Percentiles rank a stretch among this genome's conserved stretches.
Evolutionary conservation across 108 stramenopile genomes (phyloP).

Genomic region (Nannochloropsis gaditana): DNA sequence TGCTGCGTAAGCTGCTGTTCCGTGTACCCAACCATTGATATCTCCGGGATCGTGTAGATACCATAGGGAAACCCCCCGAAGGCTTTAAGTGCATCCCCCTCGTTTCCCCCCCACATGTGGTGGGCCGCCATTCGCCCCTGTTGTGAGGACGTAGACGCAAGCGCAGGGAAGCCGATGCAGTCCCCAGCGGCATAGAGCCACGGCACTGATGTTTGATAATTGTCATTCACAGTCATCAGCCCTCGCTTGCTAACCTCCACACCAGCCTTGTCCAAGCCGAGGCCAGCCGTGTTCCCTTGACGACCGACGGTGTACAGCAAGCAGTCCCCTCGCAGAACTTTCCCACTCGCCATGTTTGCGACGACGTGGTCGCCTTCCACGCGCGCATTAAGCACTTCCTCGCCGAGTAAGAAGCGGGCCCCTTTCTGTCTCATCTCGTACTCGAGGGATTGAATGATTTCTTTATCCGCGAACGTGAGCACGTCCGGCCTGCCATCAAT

Average conservation of each 20-base stretch:
- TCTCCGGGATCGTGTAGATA: conserved; percentile 21
- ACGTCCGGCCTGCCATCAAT: conserved; percentile 33
- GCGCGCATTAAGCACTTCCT: conserved; percentile 21
- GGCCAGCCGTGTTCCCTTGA: neutral
- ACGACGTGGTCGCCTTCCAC: conserved; percentile 25
- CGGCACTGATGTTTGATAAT: conserved; percentile 39
- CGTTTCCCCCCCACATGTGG: conserved; percentile 41
- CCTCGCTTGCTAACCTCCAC: conserved; percentile 37
- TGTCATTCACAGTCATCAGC: conserved; percentile 41
- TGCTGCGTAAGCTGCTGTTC: conserved; percentile 14
- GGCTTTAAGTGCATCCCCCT: neutral
- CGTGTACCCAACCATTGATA: neutral
- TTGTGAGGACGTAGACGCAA: conserved; percentile 49
- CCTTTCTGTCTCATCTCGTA: conserved; percentile 46
- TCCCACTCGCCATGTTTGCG: conserved; percentile 34
- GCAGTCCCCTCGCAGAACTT: conserved; percentile 33
- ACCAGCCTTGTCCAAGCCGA: conserved; percentile 21
- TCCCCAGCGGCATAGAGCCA: conserved; percentile 45
- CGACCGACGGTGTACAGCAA: conserved; percentile 44
- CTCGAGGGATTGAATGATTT: conserved; percentile 33
- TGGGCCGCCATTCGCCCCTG: conserved; percentile 41
- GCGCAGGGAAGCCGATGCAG: conserved; percentile 48
- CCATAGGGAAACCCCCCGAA: neutral
- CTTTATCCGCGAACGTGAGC: conserved; percentile 41
- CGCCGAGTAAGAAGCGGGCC: conserved; percentile 41